These are phyloP conservation scores for Anisodus tanguticus DNA, from an alignment of 257 asterid genomes.

Conservation along the genomic window DNA sequence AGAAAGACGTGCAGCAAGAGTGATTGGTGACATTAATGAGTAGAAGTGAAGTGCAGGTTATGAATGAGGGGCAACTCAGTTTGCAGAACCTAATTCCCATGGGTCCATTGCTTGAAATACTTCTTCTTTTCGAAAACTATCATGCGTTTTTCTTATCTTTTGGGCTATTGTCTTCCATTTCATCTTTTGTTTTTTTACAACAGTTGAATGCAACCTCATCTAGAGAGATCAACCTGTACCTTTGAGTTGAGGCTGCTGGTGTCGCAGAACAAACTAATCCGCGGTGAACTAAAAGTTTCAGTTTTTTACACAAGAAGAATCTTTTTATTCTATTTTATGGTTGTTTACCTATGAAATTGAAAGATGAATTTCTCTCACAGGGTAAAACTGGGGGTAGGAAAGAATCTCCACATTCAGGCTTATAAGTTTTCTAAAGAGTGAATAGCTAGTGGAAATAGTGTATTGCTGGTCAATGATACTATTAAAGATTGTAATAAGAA, in stretches of 20 bases:
- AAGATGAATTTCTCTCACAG: not conserved
- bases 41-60: not conserved
- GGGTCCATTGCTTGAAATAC: not conserved
- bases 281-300: not conserved
- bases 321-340: not conserved
- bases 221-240: not conserved
- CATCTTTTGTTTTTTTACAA: not conserved
- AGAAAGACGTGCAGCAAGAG: not conserved
- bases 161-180: not conserved
- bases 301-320: not conserved
- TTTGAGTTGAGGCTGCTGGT: not conserved
- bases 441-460: slow-evolving; percentile 12
- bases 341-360: slow-evolving; percentile 17
- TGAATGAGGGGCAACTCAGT: too few species aligned
- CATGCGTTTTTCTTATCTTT: not conserved
- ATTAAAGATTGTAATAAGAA: not conserved
- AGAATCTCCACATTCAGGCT: slow-evolving; percentile 15
- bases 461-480: not conserved
- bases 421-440: not conserved
- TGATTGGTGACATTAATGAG: not conserved
- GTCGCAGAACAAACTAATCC: not conserved
- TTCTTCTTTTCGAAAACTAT: not conserved
- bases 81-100: not conserved
- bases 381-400: not conserved
- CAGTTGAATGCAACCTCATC: not conserved